Evolutionary conservation across 1,139 yeast genomes (phyloP), one percentile per base, ranked within the genome.

Genomic region (Yamadazyma trypodendri): DNA sequence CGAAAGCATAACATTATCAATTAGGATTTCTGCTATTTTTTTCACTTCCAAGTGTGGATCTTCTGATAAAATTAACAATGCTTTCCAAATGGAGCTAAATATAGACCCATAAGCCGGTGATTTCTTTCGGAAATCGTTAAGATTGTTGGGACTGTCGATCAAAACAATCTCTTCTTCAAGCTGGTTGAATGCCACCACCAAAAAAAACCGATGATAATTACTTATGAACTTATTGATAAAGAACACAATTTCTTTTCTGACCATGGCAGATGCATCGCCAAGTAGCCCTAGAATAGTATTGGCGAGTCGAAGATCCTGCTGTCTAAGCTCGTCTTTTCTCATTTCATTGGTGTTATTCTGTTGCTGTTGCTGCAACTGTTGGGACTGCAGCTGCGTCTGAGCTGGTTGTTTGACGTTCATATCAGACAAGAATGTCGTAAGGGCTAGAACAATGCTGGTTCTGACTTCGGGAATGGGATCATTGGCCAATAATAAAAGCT

Each of bases 391-490:
- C 12, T 43, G 39, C 14, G 43, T 40, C 24, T 44, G 52, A 8
- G 40, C 39, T 31, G 45, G 74, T 14, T 60, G 52, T 20, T 44
- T 45, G 2, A 44, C 53, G 13, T 42, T 49, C 8, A 50, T 39
- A 21, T 70, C 79, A 6, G 84, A 78, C 24, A 89, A 61, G 54
- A 84, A 87, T 24, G 80, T 79, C 2, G 90, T 79, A 35, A 92
- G 63, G 0, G 96, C 87, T 34, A 82, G 68, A 9, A 92, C 67
- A 9, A 88, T 79, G 0, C 97, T 87, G 0, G 96, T 84, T 43
- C 98, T 71, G 0, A 92, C 96, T 58, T 92, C 99, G 0, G 98
- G 97, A 33, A 90, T 88, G 0, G 97, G 96, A 56, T 92, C 97
- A 44, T 76, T 78, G 23, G 89, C 68, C 35, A 86, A 63, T 24